Conservation (phyloP, 2,329 filamentous ascomycete genomes). For the Clonostachys solani region DNA sequence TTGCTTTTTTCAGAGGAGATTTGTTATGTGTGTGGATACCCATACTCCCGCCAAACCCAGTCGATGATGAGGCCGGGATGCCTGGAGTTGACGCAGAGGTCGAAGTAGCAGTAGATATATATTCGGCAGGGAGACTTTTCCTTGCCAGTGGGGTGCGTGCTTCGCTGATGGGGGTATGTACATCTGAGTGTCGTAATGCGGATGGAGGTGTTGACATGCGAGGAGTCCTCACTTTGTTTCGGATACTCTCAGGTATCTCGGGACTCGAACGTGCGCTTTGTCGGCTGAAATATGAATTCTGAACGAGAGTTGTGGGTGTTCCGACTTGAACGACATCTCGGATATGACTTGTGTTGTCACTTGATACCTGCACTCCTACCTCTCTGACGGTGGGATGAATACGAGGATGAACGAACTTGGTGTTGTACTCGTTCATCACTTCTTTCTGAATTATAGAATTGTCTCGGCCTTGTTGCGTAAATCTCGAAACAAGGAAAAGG, state of each 20-base stretch:
- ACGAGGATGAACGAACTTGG: conserved; percentile 87
- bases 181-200: conserved; percentile 23
- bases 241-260: conserved; percentile 36
- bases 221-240: conserved; percentile 30
- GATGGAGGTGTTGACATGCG: conserved; percentile 37
- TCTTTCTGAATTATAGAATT: conserved; percentile 80
- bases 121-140: conserved; percentile 26
- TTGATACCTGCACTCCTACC: conserved; percentile 75
- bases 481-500: conserved; percentile 66
- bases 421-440: conserved; percentile 92
- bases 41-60: conserved; percentile 64
- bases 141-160: conserved; percentile 12
- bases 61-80: conserved; percentile 8
- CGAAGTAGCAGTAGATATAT: conserved; percentile 18
- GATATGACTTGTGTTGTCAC: conserved; percentile 33
- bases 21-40: conserved; percentile 77
- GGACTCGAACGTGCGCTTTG: conserved; percentile 78
- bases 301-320: conserved; percentile 59
- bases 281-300: conserved; percentile 74
- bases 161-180: conserved; percentile 20
- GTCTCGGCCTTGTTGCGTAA: conserved; percentile 83
- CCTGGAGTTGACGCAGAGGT: conserved; percentile 5
- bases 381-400: conserved; percentile 74
- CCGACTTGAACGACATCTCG: conserved; percentile 42
- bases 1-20: conserved; percentile 78